These are phyloP conservation scores for Oenanthe sinensis DNA, from an alignment of 129 eudicot genomes.

Conservation along the genomic window DNA sequence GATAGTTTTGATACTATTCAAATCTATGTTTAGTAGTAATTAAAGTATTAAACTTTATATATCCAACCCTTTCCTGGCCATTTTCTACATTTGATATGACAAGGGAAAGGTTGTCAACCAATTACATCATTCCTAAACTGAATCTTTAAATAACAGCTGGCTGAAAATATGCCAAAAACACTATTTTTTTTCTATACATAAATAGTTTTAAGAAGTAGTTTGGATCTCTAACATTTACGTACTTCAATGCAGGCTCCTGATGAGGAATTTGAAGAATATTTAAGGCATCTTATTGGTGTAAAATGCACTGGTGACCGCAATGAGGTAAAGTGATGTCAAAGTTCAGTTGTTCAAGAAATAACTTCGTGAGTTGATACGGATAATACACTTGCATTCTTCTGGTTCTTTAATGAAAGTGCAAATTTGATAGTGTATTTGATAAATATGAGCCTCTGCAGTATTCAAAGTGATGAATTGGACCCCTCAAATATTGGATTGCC, in stretches of 20 bases:
- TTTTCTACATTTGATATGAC: neutral
- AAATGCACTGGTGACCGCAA: slow-evolving; percentile 72
- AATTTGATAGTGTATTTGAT: neutral
- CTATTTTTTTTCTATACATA: neutral
- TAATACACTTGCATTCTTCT: neutral
- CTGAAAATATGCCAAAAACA: neutral
- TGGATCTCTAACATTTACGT: neutral
- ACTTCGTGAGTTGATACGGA: neutral
- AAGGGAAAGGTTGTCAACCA: neutral
- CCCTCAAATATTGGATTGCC: neutral
- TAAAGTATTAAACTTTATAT: no score
- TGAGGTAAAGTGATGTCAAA: slow-evolving; percentile 39
- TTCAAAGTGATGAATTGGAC: neutral
- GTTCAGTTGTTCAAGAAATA: neutral
- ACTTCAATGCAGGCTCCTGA: slow-evolving; percentile 68
- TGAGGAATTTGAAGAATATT: slow-evolving; percentile 90
- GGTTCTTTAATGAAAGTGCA: neutral
- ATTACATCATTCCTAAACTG: neutral
- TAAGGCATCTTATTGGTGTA: slow-evolving; percentile 63
- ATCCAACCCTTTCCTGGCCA: neutral
- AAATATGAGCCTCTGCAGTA: neutral
- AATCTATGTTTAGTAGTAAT: neutral
- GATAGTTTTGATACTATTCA: neutral
- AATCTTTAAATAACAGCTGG: neutral
- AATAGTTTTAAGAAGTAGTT: neutral